Percentiles rank a stretch among this genome's conserved stretches.
phyloP scores from a whole-genome alignment of 2,329 filamentous ascomycete genomes.

The Cladosporium sp. region DNA sequence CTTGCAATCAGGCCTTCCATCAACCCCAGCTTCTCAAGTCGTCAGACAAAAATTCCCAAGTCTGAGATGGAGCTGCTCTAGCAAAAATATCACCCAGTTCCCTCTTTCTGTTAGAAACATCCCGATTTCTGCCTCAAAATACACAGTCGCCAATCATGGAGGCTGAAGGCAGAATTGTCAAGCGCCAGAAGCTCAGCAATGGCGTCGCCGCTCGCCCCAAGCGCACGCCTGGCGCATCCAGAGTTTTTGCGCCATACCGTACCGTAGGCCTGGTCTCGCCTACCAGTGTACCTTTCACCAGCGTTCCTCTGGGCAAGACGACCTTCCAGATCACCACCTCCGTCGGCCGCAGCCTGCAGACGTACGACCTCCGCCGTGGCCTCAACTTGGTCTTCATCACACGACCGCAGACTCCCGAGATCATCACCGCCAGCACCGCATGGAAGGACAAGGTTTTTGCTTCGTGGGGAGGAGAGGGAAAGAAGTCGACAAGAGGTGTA shows the following conservation, averaged over 20 bases:
- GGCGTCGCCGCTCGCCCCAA: slow-evolving; percentile 19
- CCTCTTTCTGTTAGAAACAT: too few relatives aligned
- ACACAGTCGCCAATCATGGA: slow-evolving; percentile 3
- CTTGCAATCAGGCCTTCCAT: too few relatives aligned
- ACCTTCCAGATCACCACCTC: slow-evolving; percentile 98
- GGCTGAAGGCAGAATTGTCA: slow-evolving; percentile 39
- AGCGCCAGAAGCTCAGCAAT: slow-evolving; percentile 65
- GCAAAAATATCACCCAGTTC: too few relatives aligned
- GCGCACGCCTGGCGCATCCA: slow-evolving; percentile 45
- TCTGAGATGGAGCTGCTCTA: too few relatives aligned
- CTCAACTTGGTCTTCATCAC: slow-evolving; percentile 93
- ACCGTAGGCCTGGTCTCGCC: slow-evolving; percentile 92
- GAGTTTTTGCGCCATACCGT: slow-evolving; percentile 92
- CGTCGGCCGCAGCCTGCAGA: slow-evolving; percentile 84
- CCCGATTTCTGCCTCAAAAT: too few relatives aligned
- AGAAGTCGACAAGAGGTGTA: slow-evolving; percentile 59
- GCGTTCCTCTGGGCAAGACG: slow-evolving; percentile 82
- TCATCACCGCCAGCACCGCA: slow-evolving; percentile 80
- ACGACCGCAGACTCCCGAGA: slow-evolving; percentile 77
- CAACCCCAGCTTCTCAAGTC: too few relatives aligned
- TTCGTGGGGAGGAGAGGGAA: slow-evolving; percentile 70
- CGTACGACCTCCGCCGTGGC: slow-evolving; percentile 87
- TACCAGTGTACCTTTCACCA: slow-evolving; percentile 84
- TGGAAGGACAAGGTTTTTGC: slow-evolving; percentile 86
- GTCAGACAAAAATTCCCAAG: too few relatives aligned